phyloP scores from a whole-genome alignment of 108 stramenopile species.

The Pseudonitzschia multistriata region DNA sequence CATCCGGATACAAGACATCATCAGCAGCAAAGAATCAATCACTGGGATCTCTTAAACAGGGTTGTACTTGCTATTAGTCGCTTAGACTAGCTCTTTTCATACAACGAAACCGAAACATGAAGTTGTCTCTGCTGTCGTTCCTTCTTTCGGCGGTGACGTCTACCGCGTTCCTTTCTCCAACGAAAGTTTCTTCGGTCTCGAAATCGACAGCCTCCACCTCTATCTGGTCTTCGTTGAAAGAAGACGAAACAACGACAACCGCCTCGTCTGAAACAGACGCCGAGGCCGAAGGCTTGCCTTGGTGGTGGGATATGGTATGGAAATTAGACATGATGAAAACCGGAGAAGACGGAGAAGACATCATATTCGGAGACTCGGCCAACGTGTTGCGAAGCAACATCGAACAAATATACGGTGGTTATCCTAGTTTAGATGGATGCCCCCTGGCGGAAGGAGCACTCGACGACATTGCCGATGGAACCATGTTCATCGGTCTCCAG shows the following conservation, averaged over 20 bases:
- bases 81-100: neutral
- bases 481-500: slow-evolving; percentile 92
- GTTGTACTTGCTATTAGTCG: neutral
- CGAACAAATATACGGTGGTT: slow-evolving; percentile 94
- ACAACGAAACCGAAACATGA: neutral
- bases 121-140: neutral
- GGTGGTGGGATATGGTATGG: slow-evolving; percentile 90
- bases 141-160: neutral
- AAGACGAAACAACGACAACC: slow-evolving; percentile 9
- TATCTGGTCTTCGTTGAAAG: slow-evolving; percentile 6
- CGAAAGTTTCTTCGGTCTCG: neutral
- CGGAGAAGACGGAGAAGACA: slow-evolving; percentile 59
- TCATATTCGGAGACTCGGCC: slow-evolving; percentile 80
- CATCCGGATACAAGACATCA: neutral
- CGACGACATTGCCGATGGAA: slow-evolving; percentile 86
- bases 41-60: neutral
- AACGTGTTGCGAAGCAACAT: slow-evolving; percentile 84
- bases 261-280: neutral
- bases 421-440: slow-evolving; percentile 84
- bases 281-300: slow-evolving; percentile 72
- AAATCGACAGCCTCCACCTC: neutral
- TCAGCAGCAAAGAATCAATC: neutral
- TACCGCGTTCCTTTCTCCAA: neutral
- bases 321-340: slow-evolving; percentile 65
- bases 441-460: slow-evolving; percentile 93